These are phyloP conservation scores for Auriscalpium microsporum DNA, from an alignment of 768 basidiomycete species.

Conservation along the genomic window DNA sequence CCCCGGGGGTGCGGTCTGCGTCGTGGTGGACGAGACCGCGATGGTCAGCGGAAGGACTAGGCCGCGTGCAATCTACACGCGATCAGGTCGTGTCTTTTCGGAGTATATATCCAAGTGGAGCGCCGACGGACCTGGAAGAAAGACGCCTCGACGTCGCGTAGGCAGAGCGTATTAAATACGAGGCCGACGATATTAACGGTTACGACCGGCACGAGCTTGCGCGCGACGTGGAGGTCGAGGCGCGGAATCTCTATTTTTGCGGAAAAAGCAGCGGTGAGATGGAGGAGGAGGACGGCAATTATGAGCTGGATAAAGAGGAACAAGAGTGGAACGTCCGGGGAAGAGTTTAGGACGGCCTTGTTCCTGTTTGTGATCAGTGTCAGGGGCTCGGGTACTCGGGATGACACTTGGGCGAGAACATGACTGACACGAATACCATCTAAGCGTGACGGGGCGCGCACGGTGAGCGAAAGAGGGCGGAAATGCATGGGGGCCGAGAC, in stretches of 20 bases:
- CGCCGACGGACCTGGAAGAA: constrained; percentile 57
- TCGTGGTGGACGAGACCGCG: constrained; percentile 53
- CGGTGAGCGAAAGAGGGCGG: background rate
- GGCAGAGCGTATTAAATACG: constrained; percentile 72
- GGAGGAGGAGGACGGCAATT: constrained; percentile 59
- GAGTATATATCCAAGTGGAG: too few relatives aligned
- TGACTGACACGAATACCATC: constrained; percentile 43
- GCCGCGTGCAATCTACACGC: constrained; percentile 67
- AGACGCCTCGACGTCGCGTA: constrained; percentile 70
- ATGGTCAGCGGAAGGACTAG: constrained; percentile 81
- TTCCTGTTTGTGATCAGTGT: constrained; percentile 35
- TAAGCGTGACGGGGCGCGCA: constrained; percentile 16
- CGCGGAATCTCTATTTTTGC: constrained; percentile 50
- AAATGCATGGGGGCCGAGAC: constrained; percentile 21
- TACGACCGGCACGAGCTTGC: constrained; percentile 55
- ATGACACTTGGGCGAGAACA: too few relatives aligned
- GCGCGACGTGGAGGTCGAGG: constrained; percentile 41
- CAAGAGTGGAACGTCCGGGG: constrained; percentile 57
- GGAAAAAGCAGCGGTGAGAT: constrained; percentile 39
- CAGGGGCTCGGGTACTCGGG: too few relatives aligned
- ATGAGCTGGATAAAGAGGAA: constrained; percentile 64
- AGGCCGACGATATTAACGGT: constrained; percentile 66
- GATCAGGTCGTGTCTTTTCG: background rate
- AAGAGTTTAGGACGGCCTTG: constrained; percentile 62
- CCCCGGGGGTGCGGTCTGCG: constrained; percentile 42